Conservation (phyloP, 768 basidiomycete species). For the Paxillus involutus region DNA sequence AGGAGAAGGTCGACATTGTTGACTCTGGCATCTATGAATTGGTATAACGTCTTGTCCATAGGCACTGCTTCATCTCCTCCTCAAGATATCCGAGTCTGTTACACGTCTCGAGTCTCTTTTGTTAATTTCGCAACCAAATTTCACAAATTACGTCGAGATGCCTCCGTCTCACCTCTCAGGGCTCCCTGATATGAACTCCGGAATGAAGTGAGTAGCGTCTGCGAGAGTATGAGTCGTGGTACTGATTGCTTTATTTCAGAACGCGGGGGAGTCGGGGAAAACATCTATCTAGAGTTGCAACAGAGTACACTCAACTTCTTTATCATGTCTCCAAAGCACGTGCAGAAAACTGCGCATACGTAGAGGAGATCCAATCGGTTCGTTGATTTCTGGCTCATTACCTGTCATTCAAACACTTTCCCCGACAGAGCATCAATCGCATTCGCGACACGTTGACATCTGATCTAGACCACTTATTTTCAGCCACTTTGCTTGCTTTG, state of each 20-base stretch:
- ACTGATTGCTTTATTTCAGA: constrained; percentile 35
- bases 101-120: constrained; percentile 86
- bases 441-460: constrained; percentile 83
- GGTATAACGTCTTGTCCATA: constrained; percentile 28
- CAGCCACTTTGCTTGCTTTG: constrained; percentile 54
- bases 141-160: constrained; percentile 37
- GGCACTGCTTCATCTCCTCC: constrained; percentile 82
- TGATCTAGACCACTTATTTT: constrained; percentile 84
- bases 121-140: constrained; percentile 56
- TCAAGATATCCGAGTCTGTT: constrained; percentile 92
- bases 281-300: constrained; percentile 80
- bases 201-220: constrained; percentile 32
- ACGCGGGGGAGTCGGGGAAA: constrained; percentile 67
- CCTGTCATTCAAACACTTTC: constrained; percentile 7
- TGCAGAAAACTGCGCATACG: constrained; percentile 72
- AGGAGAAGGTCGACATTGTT: constrained; percentile 64
- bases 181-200: constrained; percentile 33
- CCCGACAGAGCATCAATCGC: constrained; percentile 70
- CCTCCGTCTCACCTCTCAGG: constrained; percentile 30
- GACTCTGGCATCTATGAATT: not conserved
- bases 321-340: constrained; percentile 87
- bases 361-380: constrained; percentile 87
- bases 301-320: constrained; percentile 89
- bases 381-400: constrained; percentile 28
- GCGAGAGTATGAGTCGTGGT: not conserved